Base-by-base conservation (phyloP, 2,329 filamentous ascomycete genomes). In the Neurospora sp. region DNA sequence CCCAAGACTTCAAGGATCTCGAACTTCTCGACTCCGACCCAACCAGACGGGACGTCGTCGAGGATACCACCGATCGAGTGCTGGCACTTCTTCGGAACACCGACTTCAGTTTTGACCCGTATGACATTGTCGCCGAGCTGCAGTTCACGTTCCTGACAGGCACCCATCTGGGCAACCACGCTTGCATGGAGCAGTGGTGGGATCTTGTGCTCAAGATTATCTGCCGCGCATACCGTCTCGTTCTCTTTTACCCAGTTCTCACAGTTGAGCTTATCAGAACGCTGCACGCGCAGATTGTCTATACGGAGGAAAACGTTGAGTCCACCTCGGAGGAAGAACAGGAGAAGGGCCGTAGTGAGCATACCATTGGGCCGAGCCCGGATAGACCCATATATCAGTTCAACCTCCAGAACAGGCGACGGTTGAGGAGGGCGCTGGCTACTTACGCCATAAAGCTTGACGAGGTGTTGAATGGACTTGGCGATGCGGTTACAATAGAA, bases 111-210 rank as follows among this genome's bases (percentile, higher is more conserved):
- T 62, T 62, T 33, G 40, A 68, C 17, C 80, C 81, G 39, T 78
- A 80, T 1, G 84, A 87, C 69, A 77, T 90, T 36, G 76, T 87
- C 5, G 88, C 87, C 66, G 88, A 90, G 75, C 77, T 90, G 1
- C 88, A 90, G 73, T 85, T 90, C 76, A 83, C 84, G 58, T 90
- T 85, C 74, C 74, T 90, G 4, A 84, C 84, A 0, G 87, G 87
- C 43, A 83, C 85, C 76, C 82, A 87, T 69, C 82, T 90, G 1
- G 84, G 85, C 52, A 90, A 89, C 76, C 79, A 85, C 58, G 81
- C 85, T 9, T 90, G 87, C 73, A 80, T 89, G 62, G 86, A 88
- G 72, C 87, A 90, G 72, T 90, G 87, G 88, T 86, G 84, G 81
- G 82, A 87, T 74, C 82, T 88, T 72, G 77, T 84, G 3, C 81